phyloP scores from a whole-genome alignment of 331 rosid genomes.

The Acacia concinna region DNA sequence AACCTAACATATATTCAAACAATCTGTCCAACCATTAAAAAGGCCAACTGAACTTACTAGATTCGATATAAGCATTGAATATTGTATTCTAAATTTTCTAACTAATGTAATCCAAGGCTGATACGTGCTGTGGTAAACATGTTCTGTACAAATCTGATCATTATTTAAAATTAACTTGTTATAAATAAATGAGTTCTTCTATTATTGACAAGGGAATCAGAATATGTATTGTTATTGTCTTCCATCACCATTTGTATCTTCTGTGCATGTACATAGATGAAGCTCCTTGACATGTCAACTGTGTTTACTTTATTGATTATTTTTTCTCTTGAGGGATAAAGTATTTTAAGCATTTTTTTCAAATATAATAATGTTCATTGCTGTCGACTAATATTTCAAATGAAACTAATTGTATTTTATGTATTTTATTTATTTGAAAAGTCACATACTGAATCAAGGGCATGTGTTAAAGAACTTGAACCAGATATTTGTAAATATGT shows the following conservation, averaged over 20 bases:
- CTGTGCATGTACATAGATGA: neutral
- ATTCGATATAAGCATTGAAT: no score
- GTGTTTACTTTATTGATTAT: neutral
- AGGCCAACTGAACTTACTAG: no score
- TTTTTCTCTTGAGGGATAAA: neutral
- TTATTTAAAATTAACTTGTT: neutral
- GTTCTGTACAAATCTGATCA: slow-evolving; percentile 34
- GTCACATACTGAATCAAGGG: slow-evolving; percentile 44
- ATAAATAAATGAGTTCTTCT: slow-evolving; percentile 2
- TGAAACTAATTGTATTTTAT: neutral
- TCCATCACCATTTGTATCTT: neutral
- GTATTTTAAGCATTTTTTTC: neutral
- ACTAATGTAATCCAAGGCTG: no score
- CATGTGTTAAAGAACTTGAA: slow-evolving; percentile 39
- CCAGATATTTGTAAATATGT: no score
- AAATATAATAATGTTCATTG: neutral
- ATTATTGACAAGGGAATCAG: neutral
- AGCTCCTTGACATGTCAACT: neutral
- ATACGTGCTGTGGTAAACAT: no score
- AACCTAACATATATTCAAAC: no score
- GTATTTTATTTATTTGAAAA: slow-evolving; percentile 2
- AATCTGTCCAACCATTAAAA: no score
- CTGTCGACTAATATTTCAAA: neutral
- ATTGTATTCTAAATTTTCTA: no score
- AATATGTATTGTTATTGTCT: neutral